A percentile compares a stretch with the other conserved stretches of the same genome.
These are phyloP conservation scores for Globisporangium cystogenes DNA, from an alignment of 352 stramenopile genomes.

Conservation along the genomic window DNA sequence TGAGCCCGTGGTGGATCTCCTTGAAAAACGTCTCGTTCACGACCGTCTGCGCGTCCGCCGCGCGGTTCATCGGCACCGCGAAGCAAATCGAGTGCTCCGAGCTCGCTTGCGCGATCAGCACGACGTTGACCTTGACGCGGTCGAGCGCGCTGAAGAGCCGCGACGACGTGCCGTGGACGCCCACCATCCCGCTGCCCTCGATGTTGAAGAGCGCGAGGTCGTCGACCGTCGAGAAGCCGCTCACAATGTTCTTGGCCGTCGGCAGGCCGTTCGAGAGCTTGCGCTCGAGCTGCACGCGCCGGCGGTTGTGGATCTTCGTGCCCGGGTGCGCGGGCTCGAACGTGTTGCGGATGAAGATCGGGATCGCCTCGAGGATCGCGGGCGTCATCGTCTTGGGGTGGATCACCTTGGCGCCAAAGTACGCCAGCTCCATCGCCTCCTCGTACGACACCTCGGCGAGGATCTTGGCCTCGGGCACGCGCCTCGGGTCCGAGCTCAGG, in stretches of 20 bases:
- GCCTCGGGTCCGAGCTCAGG: constrained; percentile 91
- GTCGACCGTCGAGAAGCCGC: constrained; percentile 92
- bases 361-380: constrained; percentile 87
- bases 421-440: constrained; percentile 97
- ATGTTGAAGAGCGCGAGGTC: constrained; percentile 95
- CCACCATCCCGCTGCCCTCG: constrained; percentile 94
- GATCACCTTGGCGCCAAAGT: constrained; percentile 98
- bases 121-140: constrained; percentile 90
- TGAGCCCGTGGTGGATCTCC: constrained; percentile 79
- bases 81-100: constrained; percentile 97
- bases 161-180: constrained; percentile 90
- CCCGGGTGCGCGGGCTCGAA: constrained; percentile 87
- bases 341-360: constrained; percentile 97
- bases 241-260: constrained; percentile 72
- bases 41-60: constrained; percentile 57
- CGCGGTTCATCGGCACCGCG: constrained; percentile 78
- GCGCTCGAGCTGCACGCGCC: constrained; percentile 51
- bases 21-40: constrained; percentile 87
- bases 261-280: constrained; percentile 51
- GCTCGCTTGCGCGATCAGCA: constrained; percentile 92
- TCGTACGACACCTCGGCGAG: constrained; percentile 94
- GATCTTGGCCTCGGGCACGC: constrained; percentile 90
- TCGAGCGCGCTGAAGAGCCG: constrained; percentile 92
- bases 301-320: constrained; percentile 72
- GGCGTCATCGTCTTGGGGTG: constrained; percentile 97